A percentile compares a stretch with the other conserved stretches of the same genome.
phyloP scores from a whole-genome alignment of 306 rosid species.

The Rosa persica region DNA sequence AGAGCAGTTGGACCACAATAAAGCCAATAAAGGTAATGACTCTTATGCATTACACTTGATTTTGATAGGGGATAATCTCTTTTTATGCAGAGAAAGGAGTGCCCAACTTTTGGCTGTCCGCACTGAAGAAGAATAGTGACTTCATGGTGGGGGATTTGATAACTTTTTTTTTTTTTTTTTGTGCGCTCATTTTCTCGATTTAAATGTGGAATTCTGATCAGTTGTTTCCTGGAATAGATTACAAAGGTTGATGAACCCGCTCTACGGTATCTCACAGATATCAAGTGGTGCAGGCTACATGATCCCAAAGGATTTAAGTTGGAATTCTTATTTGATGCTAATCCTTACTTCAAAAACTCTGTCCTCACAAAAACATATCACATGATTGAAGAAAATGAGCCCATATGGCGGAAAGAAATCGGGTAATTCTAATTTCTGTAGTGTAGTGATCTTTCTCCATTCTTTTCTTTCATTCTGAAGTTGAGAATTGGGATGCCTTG shows the following conservation, averaged over 20 bases:
- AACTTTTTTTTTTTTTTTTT: background rate
- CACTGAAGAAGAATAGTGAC: slow-evolving; percentile 64
- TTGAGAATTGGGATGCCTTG: slow-evolving; percentile 11
- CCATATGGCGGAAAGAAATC: slow-evolving; percentile 64
- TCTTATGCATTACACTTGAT: slow-evolving; percentile 18
- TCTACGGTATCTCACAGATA: slow-evolving; percentile 62
- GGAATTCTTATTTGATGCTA: slow-evolving; percentile 64
- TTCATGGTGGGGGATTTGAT: slow-evolving; percentile 39
- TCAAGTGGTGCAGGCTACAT: slow-evolving; percentile 64
- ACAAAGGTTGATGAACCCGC: slow-evolving; percentile 73
- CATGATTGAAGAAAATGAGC: slow-evolving; percentile 68
- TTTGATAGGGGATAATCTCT: slow-evolving; percentile 14
- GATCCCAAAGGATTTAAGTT: slow-evolving; percentile 73
- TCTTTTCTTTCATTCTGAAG: background rate
- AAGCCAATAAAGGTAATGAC: too few species aligned
- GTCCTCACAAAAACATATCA: slow-evolving; percentile 70
- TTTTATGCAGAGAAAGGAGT: slow-evolving; percentile 66
- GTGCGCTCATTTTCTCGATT: slow-evolving; percentile 5
- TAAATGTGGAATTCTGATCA: slow-evolving; percentile 14
- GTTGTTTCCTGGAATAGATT: slow-evolving; percentile 41
- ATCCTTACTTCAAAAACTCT: slow-evolving; percentile 63
- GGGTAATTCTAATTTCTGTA: slow-evolving; percentile 47
- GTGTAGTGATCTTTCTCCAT: slow-evolving; percentile 3
- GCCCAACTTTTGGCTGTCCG: slow-evolving; percentile 72
- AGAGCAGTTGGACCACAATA: too few species aligned